These are phyloP conservation scores for Pseudogymnoascus pannorum DNA, from an alignment of 2,329 filamentous ascomycete genomes.

Conservation along the genomic window DNA sequence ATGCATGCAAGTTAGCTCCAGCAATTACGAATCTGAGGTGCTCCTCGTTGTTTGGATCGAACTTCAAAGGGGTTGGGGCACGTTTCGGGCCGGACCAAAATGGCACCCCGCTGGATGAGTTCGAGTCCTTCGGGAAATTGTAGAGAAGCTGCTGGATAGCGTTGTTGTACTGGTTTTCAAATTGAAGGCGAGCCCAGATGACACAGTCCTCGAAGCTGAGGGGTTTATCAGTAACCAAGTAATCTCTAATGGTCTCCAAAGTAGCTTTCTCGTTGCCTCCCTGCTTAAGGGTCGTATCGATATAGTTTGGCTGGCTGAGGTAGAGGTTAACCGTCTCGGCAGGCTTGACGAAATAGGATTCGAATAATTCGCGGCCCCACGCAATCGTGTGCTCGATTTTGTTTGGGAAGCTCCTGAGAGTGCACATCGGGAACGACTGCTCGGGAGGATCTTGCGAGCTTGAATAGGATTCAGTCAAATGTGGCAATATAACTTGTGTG, in stretches of 20 bases:
- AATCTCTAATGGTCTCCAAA: conserved; percentile 82
- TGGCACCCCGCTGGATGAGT: conserved; percentile 76
- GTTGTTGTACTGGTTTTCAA: conserved; percentile 96
- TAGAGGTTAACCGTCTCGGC: conserved; percentile 94
- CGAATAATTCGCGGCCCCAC: conserved; percentile 94
- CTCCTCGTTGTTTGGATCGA: conserved; percentile 74
- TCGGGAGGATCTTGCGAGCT: conserved; percentile 95
- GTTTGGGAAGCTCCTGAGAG: conserved; percentile 93
- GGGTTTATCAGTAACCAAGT: conserved; percentile 84
- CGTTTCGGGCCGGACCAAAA: conserved; percentile 99
- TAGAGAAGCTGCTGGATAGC: conserved; percentile 90
- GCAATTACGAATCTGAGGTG: conserved; percentile 85
- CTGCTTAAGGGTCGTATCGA: conserved; percentile 81
- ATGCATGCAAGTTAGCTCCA: conserved; percentile 87
- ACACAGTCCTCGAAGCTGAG: conserved; percentile 93
- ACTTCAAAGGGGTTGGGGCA: conserved; percentile 84
- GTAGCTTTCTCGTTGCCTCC: conserved; percentile 93
- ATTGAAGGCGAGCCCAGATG: conserved; percentile 85
- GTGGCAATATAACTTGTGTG: conserved; percentile 88
- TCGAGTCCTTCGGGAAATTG: conserved; percentile 94
- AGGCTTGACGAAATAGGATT: conserved; percentile 86
- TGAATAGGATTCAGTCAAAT: conserved; percentile 92
- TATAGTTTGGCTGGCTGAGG: conserved; percentile 82
- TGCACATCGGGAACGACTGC: conserved; percentile 99
- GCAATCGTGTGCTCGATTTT: conserved; percentile 98